These are phyloP conservation scores for Oryza australiensis DNA, from an alignment of 176 grass and related monocot species.

Conservation along the genomic window DNA sequence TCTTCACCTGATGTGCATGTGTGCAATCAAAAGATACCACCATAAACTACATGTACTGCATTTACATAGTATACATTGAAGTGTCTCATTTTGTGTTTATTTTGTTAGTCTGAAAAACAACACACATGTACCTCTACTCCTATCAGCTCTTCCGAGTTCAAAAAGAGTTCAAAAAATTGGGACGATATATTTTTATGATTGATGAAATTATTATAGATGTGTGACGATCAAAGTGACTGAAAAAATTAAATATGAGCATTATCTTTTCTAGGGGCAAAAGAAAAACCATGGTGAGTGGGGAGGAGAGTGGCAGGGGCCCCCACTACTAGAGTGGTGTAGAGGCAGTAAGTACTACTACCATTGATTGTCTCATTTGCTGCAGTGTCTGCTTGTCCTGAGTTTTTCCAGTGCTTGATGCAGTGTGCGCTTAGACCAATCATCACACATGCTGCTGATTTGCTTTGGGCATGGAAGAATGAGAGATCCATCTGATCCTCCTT, in stretches of 20 bases:
- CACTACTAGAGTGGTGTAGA: background rate
- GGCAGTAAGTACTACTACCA: background rate
- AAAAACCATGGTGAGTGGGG: background rate
- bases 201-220: too few relatives aligned
- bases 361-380: conserved; percentile 44
- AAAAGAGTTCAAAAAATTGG: too few relatives aligned
- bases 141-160: too few relatives aligned
- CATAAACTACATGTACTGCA: background rate
- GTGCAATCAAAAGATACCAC: background rate
- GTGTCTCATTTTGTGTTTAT: background rate
- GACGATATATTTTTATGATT: too few relatives aligned
- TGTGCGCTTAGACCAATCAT: conserved; percentile 5
- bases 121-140: too few relatives aligned
- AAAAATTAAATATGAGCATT: too few relatives aligned
- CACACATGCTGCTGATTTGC: background rate
- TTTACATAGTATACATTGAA: background rate
- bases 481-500: background rate
- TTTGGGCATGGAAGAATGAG: background rate
- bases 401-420: background rate
- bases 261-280: background rate
- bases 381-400: conserved; percentile 1
- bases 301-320: too few relatives aligned
- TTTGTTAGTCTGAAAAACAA: background rate
- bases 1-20: conserved; percentile 11
- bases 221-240: too few relatives aligned